Evolutionary conservation across 805 yeast genomes (phyloP), one percentile per base, ranked within the genome.

Genomic region (Candida stauntonica): DNA sequence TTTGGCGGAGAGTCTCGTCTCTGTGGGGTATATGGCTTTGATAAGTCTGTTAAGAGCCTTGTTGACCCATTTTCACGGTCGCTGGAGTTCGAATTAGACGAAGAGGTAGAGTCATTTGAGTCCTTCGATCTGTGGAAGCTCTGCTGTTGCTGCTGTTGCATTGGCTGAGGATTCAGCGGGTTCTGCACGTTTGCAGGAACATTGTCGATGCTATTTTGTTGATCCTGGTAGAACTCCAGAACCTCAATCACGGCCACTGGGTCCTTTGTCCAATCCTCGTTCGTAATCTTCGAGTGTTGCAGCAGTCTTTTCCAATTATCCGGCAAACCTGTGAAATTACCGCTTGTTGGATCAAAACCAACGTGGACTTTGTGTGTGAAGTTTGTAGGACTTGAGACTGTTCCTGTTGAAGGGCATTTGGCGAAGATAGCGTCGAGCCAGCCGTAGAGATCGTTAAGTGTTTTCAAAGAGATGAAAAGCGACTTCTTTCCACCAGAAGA

Each of bases 181-280:
- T n/a, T n/a, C n/a, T n/a, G n/a, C n/a, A n/a, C n/a, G n/a, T n/a
- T n/a, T n/a, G n/a, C 7, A 17, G 16, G 8, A 9, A 26, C 34
- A 20, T 32, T 35, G 26, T 46, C 46, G 15, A 42, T 17, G 23
- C 36, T 39, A 15, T 49, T 40, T 19, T 54, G 58, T 33, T 55
- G 69, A 47, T 67, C 72, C 43, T 67, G 72, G 42, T 86, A 86
- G 55, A 87, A 87, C 36, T 86, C 89, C 38, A 87, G 79, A 26
- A 86, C 94, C 55, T 87, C 95, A 64, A 85, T 84, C 16, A 93
- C 96, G 0, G 96, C 98, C 54, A 86, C 89, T 0, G 99, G 97
- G 60, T 93, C 89, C 48, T 84, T 86, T 54, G 83, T 79, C 74
- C 89, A 93, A 55, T 93, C 99, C 51, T 82, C 91, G 43, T 79